Evolutionary conservation across 192 early-diverging fungal species (phyloP).

Genomic region (Rhizoclosmatium globosum): DNA sequence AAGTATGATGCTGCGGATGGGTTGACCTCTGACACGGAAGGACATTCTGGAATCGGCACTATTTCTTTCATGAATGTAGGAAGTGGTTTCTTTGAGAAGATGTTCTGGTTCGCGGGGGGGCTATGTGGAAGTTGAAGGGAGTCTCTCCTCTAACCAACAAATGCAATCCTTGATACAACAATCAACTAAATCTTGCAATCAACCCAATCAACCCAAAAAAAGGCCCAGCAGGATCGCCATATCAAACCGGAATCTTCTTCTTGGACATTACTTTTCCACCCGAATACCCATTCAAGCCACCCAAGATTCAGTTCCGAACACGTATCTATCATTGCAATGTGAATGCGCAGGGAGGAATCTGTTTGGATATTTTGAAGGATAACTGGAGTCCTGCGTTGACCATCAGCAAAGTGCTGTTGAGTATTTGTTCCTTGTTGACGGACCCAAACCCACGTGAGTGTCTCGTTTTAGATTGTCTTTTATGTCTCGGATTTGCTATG

Average conservation of each 20-base stretch:
- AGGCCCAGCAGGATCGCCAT: conserved; percentile 89
- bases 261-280: conserved; percentile 91
- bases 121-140: too few species aligned
- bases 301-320: conserved; percentile 91
- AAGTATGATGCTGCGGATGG: too few species aligned
- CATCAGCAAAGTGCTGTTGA: conserved; percentile 95
- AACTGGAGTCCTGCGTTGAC: conserved; percentile 97
- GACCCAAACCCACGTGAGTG: conserved; percentile 91
- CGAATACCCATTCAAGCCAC: conserved; percentile 97
- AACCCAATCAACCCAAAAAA: conserved; percentile 8
- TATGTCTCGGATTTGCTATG: too few species aligned
- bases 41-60: too few species aligned
- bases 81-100: too few species aligned
- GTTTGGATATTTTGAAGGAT: conserved; percentile 95
- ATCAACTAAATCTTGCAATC: too few species aligned
- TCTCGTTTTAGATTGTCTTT: background rate
- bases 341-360: conserved; percentile 89
- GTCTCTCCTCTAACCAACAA: too few species aligned
- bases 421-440: conserved; percentile 91
- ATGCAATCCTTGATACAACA: too few species aligned
- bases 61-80: too few species aligned
- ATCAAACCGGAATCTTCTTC: conserved; percentile 89
- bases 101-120: too few species aligned
- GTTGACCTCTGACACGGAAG: too few species aligned
- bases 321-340: conserved; percentile 98